Conservation (phyloP, 1,284 basidiomycete genomes). For the Leucoagaricus sp. region DNA sequence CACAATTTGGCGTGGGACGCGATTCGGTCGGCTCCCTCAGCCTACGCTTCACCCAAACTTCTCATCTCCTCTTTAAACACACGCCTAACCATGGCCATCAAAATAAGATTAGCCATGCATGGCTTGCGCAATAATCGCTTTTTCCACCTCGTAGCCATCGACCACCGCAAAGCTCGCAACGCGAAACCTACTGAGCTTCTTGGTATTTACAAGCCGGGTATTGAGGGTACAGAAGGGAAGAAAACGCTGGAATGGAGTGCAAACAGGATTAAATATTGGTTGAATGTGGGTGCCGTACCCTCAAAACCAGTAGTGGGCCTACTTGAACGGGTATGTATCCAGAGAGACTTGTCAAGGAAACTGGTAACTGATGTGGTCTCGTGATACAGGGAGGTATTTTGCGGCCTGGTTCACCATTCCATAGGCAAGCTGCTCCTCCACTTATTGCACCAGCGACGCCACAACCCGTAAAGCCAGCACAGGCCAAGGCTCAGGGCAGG, state of each 20-base stretch:
- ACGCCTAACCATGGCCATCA: constrained; percentile 66
- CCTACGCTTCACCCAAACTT: not conserved
- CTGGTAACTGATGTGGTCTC: not conserved
- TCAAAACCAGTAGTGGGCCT: constrained; percentile 78
- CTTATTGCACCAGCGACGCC: not conserved
- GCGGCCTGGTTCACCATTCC: constrained; percentile 54
- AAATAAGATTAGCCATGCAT: constrained; percentile 85
- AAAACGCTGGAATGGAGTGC: constrained; percentile 92
- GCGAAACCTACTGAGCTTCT: constrained; percentile 91
- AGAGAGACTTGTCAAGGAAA: not conserved
- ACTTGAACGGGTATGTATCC: constrained; percentile 72
- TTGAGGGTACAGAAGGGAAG: constrained; percentile 45
- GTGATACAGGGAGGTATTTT: constrained; percentile 38
- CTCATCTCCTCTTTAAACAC: too few relatives aligned
- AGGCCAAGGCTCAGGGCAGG: not conserved
- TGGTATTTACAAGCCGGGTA: constrained; percentile 83
- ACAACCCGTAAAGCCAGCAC: not conserved
- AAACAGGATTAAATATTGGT: constrained; percentile 89
- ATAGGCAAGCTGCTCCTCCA: constrained; percentile 31
- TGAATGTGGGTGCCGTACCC: constrained; percentile 83
- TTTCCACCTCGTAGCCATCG: constrained; percentile 88
- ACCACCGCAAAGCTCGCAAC: constrained; percentile 75
- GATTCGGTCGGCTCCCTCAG: not conserved
- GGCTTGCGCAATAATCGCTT: constrained; percentile 80
- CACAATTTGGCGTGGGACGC: constrained; percentile 13